Evolutionary conservation across 2,329 filamentous ascomycete species (phyloP).

Genomic region (Didymella segeticola): DNA sequence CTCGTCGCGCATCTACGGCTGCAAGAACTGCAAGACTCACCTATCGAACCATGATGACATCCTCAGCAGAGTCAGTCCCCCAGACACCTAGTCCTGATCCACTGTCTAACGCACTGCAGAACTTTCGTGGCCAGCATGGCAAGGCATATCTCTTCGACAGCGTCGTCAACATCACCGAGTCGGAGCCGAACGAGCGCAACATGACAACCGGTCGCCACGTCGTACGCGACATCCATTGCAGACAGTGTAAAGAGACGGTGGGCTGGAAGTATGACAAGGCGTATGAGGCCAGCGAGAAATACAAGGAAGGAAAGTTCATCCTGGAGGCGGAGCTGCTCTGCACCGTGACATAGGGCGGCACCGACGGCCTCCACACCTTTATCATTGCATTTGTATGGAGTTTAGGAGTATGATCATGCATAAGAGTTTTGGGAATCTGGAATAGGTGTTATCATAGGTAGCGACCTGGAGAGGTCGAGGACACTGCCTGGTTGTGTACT

Average conservation of each 20-base stretch:
- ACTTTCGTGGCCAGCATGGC: constrained; percentile 97
- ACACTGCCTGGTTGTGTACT: not conserved
- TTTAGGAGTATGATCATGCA: constrained; percentile 19
- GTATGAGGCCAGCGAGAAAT: constrained; percentile 89
- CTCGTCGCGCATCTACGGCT: constrained; percentile 87
- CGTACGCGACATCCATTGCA: constrained; percentile 90
- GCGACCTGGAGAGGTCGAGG: not conserved
- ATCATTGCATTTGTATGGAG: constrained; percentile 34
- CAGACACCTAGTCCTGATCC: not conserved
- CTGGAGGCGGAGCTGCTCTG: constrained; percentile 90
- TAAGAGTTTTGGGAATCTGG: constrained; percentile 6
- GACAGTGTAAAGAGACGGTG: constrained; percentile 89
- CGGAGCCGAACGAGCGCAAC: constrained; percentile 88
- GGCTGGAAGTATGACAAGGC: constrained; percentile 99
- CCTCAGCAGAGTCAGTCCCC: constrained; percentile 77
- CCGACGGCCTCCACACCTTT: not conserved
- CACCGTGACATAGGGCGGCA: constrained; percentile 63
- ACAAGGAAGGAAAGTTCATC: constrained; percentile 99
- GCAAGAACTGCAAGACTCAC: constrained; percentile 92
- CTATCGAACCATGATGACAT: constrained; percentile 96
- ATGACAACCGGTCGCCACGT: constrained; percentile 98
- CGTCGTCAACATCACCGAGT: constrained; percentile 87
- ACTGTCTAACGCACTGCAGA: constrained; percentile 61
- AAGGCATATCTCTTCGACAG: constrained; percentile 96
- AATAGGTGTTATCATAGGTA: not conserved